Conservation (phyloP, 257 asterid genomes). For the Solanum bulbocastanum region DNA sequence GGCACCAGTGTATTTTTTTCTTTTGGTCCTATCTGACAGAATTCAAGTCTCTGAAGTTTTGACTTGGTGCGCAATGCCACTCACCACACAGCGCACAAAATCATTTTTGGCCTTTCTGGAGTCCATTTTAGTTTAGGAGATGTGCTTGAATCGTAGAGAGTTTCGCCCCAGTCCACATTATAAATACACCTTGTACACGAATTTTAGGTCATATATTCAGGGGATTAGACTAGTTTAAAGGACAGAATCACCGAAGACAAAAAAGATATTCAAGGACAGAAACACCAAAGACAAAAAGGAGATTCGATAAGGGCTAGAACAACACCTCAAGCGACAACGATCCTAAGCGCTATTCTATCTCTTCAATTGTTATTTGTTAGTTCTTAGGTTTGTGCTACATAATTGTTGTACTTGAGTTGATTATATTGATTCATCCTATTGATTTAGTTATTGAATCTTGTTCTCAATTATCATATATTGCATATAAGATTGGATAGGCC, state of each 20-base stretch:
- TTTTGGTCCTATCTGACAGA: background rate
- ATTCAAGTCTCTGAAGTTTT: background rate
- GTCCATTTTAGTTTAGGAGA: background rate
- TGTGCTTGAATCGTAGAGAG: background rate
- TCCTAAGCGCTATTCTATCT: background rate
- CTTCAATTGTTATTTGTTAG: background rate
- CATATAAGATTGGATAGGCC: background rate
- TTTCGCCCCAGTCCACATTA: background rate
- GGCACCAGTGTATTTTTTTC: background rate
- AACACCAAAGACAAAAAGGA: background rate
- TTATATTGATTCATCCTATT: background rate
- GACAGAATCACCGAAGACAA: background rate
- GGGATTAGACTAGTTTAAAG: background rate
- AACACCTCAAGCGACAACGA: background rate
- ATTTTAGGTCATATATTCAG: background rate
- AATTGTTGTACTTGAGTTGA: background rate
- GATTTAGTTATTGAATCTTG: background rate
- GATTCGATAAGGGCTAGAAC: background rate
- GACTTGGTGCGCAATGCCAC: background rate
- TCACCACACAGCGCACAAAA: background rate
- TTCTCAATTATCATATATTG: background rate
- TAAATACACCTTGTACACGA: background rate
- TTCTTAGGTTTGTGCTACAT: background rate
- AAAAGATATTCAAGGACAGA: background rate
- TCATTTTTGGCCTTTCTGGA: background rate